Evolutionary conservation across 2,329 filamentous ascomycete species (phyloP).

Genomic region (Chrysosporium queenslandicum): DNA sequence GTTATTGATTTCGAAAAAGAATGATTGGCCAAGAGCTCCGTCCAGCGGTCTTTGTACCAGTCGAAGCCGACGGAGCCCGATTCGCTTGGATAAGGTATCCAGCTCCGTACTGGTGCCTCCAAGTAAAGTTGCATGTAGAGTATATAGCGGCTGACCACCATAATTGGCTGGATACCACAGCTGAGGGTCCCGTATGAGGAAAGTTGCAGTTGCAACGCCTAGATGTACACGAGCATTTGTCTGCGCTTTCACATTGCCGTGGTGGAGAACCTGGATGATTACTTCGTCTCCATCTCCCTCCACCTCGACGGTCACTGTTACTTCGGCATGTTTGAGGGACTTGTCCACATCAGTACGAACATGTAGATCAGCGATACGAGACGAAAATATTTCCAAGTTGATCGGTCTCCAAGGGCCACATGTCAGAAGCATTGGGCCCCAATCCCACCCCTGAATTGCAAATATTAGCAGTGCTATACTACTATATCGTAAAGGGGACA

Average conservation of each 20-base stretch:
- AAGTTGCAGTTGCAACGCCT: slow-evolving; percentile 11
- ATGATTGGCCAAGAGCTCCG: slow-evolving; percentile 46
- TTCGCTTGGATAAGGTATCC: slow-evolving; percentile 43
- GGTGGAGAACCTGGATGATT: slow-evolving; percentile 49
- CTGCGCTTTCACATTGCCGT: slow-evolving; percentile 48
- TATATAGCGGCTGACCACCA: slow-evolving; percentile 48
- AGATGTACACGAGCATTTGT: slow-evolving; percentile 51
- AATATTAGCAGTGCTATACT: slow-evolving; percentile 16
- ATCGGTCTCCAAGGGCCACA: slow-evolving; percentile 55
- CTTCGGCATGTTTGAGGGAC: slow-evolving; percentile 18
- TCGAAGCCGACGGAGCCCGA: slow-evolving; percentile 49
- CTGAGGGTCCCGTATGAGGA: slow-evolving; percentile 15
- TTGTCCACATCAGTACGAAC: slow-evolving; percentile 13
- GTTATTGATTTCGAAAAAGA: slow-evolving; percentile 58
- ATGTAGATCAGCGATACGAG: slow-evolving; percentile 17
- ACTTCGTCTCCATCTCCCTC: slow-evolving; percentile 50
- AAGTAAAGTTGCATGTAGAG: slow-evolving; percentile 42
- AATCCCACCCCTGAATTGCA: slow-evolving; percentile 57
- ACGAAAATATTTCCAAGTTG: slow-evolving; percentile 44
- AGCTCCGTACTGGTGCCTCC: slow-evolving; percentile 29
- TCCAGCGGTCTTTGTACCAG: slow-evolving; percentile 42
- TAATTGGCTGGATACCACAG: slow-evolving; percentile 36
- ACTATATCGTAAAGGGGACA: slow-evolving; percentile 37
- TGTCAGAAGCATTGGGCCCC: slow-evolving; percentile 52
- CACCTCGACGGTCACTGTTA: slow-evolving; percentile 38